Evolutionary conservation across 2,329 filamentous ascomycete genomes (phyloP).

Genomic region (Hypoxylon sp.): DNA sequence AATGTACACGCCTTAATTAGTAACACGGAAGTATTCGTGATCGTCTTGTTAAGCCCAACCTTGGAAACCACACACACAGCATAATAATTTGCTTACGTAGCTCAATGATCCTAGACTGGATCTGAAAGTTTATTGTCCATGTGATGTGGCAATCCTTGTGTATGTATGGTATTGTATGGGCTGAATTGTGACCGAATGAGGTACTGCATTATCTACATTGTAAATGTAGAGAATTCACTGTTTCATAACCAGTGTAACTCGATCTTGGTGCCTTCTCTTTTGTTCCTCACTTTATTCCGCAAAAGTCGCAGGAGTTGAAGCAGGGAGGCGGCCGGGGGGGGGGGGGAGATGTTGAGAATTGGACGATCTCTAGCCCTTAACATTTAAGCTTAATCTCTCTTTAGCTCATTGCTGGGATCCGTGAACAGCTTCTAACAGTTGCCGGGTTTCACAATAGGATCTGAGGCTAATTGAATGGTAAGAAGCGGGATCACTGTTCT

Average conservation of each 20-base stretch:
- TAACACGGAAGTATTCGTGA: slow-evolving; percentile 24
- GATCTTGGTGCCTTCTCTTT: background rate
- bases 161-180: slow-evolving; percentile 8
- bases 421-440: slow-evolving; percentile 3
- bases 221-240: slow-evolving; percentile 1
- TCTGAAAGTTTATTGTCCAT: slow-evolving; percentile 24
- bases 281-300: background rate
- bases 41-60: slow-evolving; percentile 9
- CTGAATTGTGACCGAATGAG: slow-evolving; percentile 16
- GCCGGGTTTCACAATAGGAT: slow-evolving; percentile 16
- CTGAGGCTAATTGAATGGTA: slow-evolving; percentile 1
- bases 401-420: background rate
- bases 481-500: background rate
- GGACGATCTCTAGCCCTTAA: slow-evolving; percentile 4
- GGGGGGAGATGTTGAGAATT: slow-evolving; percentile 1
- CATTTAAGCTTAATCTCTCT: slow-evolving; percentile 3
- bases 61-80: slow-evolving; percentile 1
- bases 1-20: slow-evolving; percentile 33
- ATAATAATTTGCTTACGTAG: slow-evolving; percentile 37
- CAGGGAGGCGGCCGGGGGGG: background rate
- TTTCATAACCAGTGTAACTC: slow-evolving; percentile 9
- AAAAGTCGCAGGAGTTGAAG: background rate
- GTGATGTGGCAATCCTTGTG: slow-evolving; percentile 15
- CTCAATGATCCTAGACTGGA: background rate
- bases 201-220: background rate